These are phyloP conservation scores for Multifurca ochricompacta DNA, from an alignment of 768 basidiomycete species.

Conservation along the genomic window DNA sequence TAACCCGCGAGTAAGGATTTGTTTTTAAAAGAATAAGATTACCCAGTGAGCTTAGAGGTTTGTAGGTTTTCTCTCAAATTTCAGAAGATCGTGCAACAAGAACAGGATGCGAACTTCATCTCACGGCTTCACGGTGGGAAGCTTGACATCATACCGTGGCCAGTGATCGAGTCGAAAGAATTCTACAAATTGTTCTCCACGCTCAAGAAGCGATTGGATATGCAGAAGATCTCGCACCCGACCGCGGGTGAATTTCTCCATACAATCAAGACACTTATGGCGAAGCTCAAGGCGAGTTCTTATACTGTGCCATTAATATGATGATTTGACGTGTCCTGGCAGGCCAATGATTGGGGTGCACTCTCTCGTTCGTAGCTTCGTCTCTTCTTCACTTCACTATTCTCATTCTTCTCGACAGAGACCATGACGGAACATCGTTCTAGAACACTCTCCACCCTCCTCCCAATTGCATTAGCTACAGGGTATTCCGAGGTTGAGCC, in stretches of 20 bases:
- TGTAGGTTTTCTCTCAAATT: slow-evolving; percentile 50
- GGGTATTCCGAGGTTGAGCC: slow-evolving; percentile 42
- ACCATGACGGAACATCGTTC: slow-evolving; percentile 43
- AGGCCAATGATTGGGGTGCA: slow-evolving; percentile 64
- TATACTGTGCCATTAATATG: not conserved
- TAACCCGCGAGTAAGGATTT: slow-evolving; percentile 43
- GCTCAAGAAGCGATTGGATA: slow-evolving; percentile 41
- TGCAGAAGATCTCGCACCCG: slow-evolving; percentile 40
- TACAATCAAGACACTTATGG: slow-evolving; percentile 56
- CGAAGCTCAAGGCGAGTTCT: slow-evolving; percentile 47
- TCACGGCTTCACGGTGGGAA: slow-evolving; percentile 49
- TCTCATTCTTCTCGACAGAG: slow-evolving; percentile 28
- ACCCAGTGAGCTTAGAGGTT: not conserved
- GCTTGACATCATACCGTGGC: slow-evolving; percentile 56
- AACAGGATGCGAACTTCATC: slow-evolving; percentile 57
- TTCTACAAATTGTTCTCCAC: slow-evolving; percentile 48
- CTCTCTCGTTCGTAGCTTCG: slow-evolving; percentile 43
- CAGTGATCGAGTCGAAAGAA: slow-evolving; percentile 52
- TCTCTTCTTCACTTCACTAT: not conserved
- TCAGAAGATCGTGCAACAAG: slow-evolving; percentile 51
- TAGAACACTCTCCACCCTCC: slow-evolving; percentile 29
- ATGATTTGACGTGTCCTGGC: not conserved
- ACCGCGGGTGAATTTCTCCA: slow-evolving; percentile 49
- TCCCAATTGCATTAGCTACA: slow-evolving; percentile 40
- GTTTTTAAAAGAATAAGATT: not conserved